These are phyloP conservation scores for Coccomyxa sp. DNA, from an alignment of 139 green algal species.

Conservation along the genomic window DNA sequence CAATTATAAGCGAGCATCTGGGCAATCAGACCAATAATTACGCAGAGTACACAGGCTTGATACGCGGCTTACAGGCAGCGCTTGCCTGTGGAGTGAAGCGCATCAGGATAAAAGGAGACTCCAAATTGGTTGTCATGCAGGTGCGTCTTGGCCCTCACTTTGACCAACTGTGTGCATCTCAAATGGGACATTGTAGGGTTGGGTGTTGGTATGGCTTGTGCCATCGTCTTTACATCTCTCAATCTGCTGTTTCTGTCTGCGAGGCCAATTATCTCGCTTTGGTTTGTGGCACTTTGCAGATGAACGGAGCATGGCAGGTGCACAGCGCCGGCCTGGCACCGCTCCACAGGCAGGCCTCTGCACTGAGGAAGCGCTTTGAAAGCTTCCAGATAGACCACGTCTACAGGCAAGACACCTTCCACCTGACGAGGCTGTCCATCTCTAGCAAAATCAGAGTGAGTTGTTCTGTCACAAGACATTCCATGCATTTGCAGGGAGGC, in stretches of 20 bases:
- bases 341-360: not conserved
- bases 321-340: not conserved
- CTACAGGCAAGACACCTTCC: not conserved
- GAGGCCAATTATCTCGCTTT: not conserved
- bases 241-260: not conserved
- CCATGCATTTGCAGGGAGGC: slow-evolving; percentile 5
- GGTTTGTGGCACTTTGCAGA: not conserved
- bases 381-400: not conserved
- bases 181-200: not conserved
- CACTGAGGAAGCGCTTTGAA: not conserved
- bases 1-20: slow-evolving; percentile 5
- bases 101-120: slow-evolving; percentile 39
- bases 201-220: not conserved
- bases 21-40: slow-evolving; percentile 47
- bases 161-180: not conserved
- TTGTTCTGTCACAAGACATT: not conserved
- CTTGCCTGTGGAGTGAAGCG: slow-evolving; percentile 17
- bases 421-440: not conserved
- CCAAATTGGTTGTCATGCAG: slow-evolving; percentile 43
- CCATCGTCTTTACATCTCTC: not conserved
- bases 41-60: slow-evolving; percentile 46
- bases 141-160: not conserved
- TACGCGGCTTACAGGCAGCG: slow-evolving; percentile 40
- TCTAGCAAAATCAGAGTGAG: not conserved
- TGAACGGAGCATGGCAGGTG: slow-evolving; percentile 3